Evolutionary conservation across 2,329 filamentous ascomycete species (phyloP), one percentile per base, ranked within the genome.

Genomic region (Lasiodiplodia citricola): DNA sequence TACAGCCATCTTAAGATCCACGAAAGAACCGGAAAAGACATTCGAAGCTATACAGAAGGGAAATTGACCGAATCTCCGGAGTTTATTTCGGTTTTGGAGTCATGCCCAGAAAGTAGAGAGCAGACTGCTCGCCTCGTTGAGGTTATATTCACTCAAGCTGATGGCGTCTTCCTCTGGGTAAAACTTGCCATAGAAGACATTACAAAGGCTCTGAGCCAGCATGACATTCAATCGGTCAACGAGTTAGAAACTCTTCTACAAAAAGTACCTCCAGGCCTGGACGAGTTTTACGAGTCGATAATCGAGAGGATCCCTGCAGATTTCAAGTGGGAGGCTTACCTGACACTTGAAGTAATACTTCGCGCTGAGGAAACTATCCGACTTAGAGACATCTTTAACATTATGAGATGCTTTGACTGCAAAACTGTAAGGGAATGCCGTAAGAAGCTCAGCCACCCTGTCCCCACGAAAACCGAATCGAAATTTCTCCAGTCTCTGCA

Each of bases 11-110:
- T 72, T 2, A 57, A 50, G n/a, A 41, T 73, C 13, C 50, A 74
- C 41, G 65, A 71, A 11, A 28, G 71, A 3, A 73, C 70, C 14
- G 11, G 25, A 2, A 31, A 68, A 3, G 73, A 73, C 18, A 73
- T 72, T 11, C 7, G n/a, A 5, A 10, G 2, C 0, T 74, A 69
- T 60, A 62, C 69, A 1, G 25, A 50, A 5, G 69, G 70, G 4
- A 68, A 60, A 10, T 38, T 71, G 6, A 38, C 21, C n/a, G 5
- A 66, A 37, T 41, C 35, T 31, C 10, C 35, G 2, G 8, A 41
- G 8, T 4, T 6, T n/a, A 16, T 44, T 6, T 16, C 38, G 16
- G 16, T 18, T n/a, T 2, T 16, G 18, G 4, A 41, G 38, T 41
- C 38, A 16, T 41, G 14, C 5, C 38, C 11, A 3, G 14, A 14